phyloP scores from a whole-genome alignment of 352 stramenopile species.

The Globisporangium orthogonon region DNA sequence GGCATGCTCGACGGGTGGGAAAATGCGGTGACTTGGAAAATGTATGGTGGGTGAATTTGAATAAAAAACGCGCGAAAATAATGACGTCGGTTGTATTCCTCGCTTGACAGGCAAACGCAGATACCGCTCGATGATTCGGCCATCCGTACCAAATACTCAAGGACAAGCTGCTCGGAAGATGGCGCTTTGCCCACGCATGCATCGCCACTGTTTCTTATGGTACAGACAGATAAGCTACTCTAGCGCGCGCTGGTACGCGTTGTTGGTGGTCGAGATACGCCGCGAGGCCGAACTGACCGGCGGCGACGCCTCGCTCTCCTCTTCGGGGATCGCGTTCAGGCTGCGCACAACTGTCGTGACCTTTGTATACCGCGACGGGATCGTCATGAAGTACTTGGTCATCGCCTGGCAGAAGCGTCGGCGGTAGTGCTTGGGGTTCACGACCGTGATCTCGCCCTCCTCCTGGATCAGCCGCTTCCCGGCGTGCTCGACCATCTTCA shows the following conservation, averaged over 20 bases:
- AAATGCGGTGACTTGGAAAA: too few relatives aligned
- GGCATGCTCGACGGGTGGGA: too few relatives aligned
- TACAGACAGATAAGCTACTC: conserved; percentile 2
- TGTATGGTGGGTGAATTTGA: too few relatives aligned
- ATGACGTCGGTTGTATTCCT: too few relatives aligned
- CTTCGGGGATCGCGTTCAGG: conserved; percentile 20
- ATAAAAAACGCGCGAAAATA: too few relatives aligned
- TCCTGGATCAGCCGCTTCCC: conserved; percentile 86
- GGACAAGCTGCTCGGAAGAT: too few relatives aligned
- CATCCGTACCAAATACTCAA: too few relatives aligned
- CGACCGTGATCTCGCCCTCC: conserved; percentile 83
- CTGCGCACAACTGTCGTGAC: conserved; percentile 60
- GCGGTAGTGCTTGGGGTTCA: conserved; percentile 85
- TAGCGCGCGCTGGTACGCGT: conserved; percentile 3
- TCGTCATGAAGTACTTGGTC: conserved; percentile 88
- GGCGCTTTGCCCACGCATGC: too few relatives aligned
- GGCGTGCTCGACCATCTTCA: conserved; percentile 88
- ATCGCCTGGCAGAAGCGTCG: conserved; percentile 82
- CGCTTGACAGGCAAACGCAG: too few relatives aligned
- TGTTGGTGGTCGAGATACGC: conserved; percentile 13
- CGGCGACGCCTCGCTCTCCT: conserved; percentile 12
- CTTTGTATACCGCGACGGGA: conserved; percentile 83
- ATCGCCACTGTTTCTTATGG: neutral
- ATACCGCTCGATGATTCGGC: too few relatives aligned
- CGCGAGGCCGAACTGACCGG: conserved; percentile 10